These are phyloP conservation scores for Musa beccarii DNA, from an alignment of 176 grass and related monocot genomes.

Conservation along the genomic window DNA sequence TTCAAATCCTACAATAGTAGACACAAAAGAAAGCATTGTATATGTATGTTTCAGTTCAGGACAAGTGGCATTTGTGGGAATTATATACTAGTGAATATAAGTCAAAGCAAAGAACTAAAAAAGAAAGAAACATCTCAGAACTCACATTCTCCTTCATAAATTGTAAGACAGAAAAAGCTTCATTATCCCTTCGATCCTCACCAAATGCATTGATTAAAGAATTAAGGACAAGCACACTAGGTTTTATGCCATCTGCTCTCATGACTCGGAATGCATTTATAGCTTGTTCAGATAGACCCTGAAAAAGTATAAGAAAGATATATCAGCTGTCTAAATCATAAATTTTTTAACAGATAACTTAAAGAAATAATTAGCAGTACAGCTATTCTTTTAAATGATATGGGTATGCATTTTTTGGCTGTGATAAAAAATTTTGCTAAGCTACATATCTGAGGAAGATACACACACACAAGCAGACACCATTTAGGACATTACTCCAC, in stretches of 20 bases:
- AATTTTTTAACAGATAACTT: too few species aligned
- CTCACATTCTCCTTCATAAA: slow-evolving; percentile 98
- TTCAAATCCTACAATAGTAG: slow-evolving; percentile 52
- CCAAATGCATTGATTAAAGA: slow-evolving; percentile 94
- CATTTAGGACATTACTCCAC: too few species aligned
- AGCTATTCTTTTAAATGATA: neutral
- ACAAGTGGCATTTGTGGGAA: neutral
- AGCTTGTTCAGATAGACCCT: slow-evolving; percentile 92
- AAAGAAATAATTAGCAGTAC: neutral
- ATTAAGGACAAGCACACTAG: slow-evolving; percentile 74
- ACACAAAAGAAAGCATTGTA: slow-evolving; percentile 11
- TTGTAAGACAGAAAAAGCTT: slow-evolving; percentile 87
- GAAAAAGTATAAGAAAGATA: slow-evolving; percentile 17
- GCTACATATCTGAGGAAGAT: too few species aligned
- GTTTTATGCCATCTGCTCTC: slow-evolving; percentile 78
- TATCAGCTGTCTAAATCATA: neutral
- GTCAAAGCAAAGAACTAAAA: slow-evolving; percentile 12
- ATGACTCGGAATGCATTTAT: slow-evolving; percentile 88
- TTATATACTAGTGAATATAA: slow-evolving; percentile 10
- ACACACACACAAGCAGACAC: too few species aligned
- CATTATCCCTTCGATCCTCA: slow-evolving; percentile 81
- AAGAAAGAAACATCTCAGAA: neutral
- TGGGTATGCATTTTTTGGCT: neutral
- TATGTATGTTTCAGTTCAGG: neutral
- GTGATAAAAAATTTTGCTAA: too few species aligned